These are phyloP conservation scores for Solanum chacoense DNA, from an alignment of 305 asterid species.

Conservation along the genomic window DNA sequence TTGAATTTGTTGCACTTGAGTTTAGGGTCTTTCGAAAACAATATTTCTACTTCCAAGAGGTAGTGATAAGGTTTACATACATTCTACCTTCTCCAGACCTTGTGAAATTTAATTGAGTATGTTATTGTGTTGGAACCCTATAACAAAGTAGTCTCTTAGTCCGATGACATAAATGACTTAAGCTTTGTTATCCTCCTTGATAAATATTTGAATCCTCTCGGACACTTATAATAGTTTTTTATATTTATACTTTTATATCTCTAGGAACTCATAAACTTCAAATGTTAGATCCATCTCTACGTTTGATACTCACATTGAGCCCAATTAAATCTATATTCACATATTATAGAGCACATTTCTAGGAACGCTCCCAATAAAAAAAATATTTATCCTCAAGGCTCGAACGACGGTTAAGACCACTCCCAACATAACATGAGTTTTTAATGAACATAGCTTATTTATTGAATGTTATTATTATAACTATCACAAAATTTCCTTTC, in stretches of 20 bases:
- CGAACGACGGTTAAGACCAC: not conserved
- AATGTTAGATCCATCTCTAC: not conserved
- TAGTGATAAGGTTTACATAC: not conserved
- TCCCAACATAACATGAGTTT: not conserved
- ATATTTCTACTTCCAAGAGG: not conserved
- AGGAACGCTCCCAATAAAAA: not conserved
- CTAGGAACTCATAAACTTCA: not conserved
- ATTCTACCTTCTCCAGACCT: not conserved
- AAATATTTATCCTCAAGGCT: not conserved
- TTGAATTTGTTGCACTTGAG: not conserved
- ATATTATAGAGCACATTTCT: too few species aligned
- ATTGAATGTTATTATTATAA: not conserved
- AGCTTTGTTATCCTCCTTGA: not conserved
- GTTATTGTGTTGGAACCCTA: not conserved
- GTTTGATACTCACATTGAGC: not conserved
- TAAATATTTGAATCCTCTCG: not conserved
- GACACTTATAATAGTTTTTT: not conserved
- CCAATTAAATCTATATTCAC: too few species aligned
- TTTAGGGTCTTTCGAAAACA: not conserved
- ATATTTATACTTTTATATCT: not conserved
- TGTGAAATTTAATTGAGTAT: not conserved
- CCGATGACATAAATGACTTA: not conserved
- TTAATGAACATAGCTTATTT: not conserved
- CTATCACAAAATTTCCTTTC: not conserved
- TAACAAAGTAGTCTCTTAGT: not conserved